Evolutionary conservation across 208 protist genomes (phyloP).

Genomic region (Trichomonas tenax): DNA sequence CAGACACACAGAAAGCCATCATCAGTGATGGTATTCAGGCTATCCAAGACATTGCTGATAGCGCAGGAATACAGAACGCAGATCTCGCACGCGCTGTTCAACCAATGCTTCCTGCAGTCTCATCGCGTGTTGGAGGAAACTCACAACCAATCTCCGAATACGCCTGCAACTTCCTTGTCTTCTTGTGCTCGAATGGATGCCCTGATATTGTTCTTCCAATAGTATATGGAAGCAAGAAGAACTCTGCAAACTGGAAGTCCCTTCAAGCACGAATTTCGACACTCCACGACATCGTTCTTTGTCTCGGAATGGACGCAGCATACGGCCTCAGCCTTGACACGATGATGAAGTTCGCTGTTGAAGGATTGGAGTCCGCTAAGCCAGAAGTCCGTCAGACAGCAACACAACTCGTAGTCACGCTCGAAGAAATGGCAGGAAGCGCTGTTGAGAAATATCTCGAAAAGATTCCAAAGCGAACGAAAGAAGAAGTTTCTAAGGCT

Average conservation of each 20-base stretch:
- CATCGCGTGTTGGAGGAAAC: neutral
- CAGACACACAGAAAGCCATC: neutral
- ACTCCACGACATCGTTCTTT: neutral
- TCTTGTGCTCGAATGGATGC: neutral
- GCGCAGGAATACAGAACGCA: neutral
- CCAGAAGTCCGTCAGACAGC: neutral
- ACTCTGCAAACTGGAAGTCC: neutral
- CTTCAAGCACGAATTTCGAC: neutral
- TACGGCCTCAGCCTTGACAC: neutral
- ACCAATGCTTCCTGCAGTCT: neutral
- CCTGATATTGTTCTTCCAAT: neutral
- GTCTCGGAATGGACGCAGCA: neutral
- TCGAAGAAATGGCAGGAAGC: neutral
- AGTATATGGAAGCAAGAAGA: neutral
- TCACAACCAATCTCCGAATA: neutral
- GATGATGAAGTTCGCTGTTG: neutral
- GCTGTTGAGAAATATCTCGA: neutral
- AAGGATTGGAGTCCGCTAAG: neutral
- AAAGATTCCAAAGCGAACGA: neutral
- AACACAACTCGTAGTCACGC: neutral
- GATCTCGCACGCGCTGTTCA: neutral
- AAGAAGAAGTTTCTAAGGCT: neutral
- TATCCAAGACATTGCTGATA: neutral
- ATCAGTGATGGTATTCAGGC: neutral
- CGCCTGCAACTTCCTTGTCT: neutral